Evolutionary conservation across 495 filamentous ascomycete species (phyloP), one percentile per base, ranked within the genome.

Genomic region (Aspergillus nidulans): DNA sequence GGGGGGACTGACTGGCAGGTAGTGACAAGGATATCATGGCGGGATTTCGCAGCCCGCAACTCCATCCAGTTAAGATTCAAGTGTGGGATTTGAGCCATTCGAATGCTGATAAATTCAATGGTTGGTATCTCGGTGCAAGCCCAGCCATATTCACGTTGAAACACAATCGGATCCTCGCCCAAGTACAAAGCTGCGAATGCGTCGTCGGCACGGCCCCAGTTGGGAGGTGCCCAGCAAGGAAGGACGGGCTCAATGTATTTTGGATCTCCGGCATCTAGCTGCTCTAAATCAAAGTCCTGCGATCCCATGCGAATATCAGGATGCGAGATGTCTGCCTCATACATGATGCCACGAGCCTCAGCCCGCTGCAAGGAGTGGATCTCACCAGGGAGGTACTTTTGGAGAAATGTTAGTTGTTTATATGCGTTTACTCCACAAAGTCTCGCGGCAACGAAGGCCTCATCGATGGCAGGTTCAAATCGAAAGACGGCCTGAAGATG

Each of bases 351-450:
- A 42, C 59, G 50, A 20, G 59, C 54, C 18, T 46, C 32, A 15
- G 59, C 59, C 13, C 55, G 59, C 55, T 58, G 59, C 45, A 58
- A n/a, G 9, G 59, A 47, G n/a, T 58, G 59, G 30, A 45, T 30
- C 26, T 62, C 59, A 10, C 59, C 59, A 15, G 59, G 59, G 20
- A 62, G 52, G 42, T 58, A 58, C 1, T 48, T 44, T 1, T 38
- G 45, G 7, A 62, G 59, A 32, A 58, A 62, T 21, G 45, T 51
- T 19, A 62, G n/a, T 30, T 62, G 59, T 30, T 45, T 52, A 42
- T 47, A 49, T 12, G 59, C 59, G 26, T 55, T 58, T 4, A 52
- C 20, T 23, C 55, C 55, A 20, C 42, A 47, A 30, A 62, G 46
- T 48, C 41, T 55, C 12, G 41, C 51, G 7, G 40, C 40, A 25